Percentiles rank a stretch among this genome's conserved stretches.
These are phyloP conservation scores for Lipomyces orientalis DNA, from an alignment of 805 yeast species.

Conservation along the genomic window DNA sequence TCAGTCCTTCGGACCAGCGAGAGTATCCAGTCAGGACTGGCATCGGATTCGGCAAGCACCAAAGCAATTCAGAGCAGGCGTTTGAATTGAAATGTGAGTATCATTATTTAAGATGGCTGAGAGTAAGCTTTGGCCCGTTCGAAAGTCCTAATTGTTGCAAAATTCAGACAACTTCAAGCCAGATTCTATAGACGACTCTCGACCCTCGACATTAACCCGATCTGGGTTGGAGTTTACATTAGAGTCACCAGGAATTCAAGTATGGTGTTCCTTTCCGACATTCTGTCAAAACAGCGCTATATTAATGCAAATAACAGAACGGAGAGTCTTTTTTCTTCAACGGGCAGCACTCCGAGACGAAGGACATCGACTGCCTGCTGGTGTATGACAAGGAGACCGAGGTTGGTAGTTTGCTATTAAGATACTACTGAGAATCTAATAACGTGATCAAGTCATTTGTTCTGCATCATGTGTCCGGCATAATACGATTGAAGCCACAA, in stretches of 20 bases:
- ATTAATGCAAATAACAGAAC: constrained; percentile 8
- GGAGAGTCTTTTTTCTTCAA: constrained; percentile 32
- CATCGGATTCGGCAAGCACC: constrained; percentile 13
- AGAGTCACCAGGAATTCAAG: constrained; percentile 32
- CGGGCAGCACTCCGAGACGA: constrained; percentile 31
- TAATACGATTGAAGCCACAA: constrained; percentile 28
- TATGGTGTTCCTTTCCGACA: constrained; percentile 8
- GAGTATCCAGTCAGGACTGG: constrained; percentile 30
- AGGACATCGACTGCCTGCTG: constrained; percentile 35
- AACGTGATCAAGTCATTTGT: constrained; percentile 21
- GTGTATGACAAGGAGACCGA: constrained; percentile 34
- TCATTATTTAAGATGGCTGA: neutral
- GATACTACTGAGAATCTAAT: neutral
- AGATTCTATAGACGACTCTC: constrained; percentile 36
- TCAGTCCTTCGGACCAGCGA: constrained; percentile 29
- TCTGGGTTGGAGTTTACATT: constrained; percentile 31
- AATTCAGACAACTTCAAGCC: constrained; percentile 38
- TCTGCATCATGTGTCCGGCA: constrained; percentile 24
- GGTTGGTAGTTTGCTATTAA: constrained; percentile 1
- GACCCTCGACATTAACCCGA: constrained; percentile 27
- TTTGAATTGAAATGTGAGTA: constrained; percentile 35
- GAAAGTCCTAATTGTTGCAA: neutral
- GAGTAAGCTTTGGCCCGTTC: neutral
- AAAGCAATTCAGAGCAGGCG: constrained; percentile 14
- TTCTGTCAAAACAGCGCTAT: neutral